Evolutionary conservation across 345 rosid species (phyloP).

Genomic region (Salix udensis): DNA sequence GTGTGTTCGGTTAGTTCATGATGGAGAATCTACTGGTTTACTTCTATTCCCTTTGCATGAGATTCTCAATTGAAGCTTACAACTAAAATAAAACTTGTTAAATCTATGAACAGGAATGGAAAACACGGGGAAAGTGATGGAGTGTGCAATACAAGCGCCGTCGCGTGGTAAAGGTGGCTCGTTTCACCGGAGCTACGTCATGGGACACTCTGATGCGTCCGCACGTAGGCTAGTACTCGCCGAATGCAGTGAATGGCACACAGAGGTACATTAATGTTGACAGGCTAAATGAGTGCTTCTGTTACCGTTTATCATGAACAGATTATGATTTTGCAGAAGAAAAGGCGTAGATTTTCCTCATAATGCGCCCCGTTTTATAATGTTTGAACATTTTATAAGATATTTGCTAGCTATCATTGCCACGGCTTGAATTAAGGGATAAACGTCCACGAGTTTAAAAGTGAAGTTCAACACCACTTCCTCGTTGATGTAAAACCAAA

Average conservation of each 20-base stretch:
- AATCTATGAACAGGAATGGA: no score
- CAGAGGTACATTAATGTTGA: no score
- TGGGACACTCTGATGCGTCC: neutral
- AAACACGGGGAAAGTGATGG: no score
- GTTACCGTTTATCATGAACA: neutral
- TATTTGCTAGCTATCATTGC: neutral
- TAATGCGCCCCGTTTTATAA: neutral
- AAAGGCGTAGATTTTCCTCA: neutral
- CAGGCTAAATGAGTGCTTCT: no score
- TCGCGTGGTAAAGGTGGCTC: neutral
- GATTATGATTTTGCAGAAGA: neutral
- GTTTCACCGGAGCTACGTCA: neutral
- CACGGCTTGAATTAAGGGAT: neutral
- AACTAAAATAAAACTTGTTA: no score
- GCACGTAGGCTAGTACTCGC: slow-evolving; percentile 4
- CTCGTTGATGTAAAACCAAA: no score
- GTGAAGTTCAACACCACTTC: no score
- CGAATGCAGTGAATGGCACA: slow-evolving; percentile 13
- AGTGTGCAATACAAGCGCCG: no score
- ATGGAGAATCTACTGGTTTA: no score
- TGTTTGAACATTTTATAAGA: neutral
- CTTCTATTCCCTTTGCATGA: no score
- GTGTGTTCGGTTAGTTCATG: no score
- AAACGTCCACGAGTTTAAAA: neutral
- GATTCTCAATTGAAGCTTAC: no score